Percentiles rank a stretch among this genome's conserved stretches.
Conservation (phyloP, 2,329 filamentous ascomycete species). For the Ophiostoma himal-ulmi region DNA sequence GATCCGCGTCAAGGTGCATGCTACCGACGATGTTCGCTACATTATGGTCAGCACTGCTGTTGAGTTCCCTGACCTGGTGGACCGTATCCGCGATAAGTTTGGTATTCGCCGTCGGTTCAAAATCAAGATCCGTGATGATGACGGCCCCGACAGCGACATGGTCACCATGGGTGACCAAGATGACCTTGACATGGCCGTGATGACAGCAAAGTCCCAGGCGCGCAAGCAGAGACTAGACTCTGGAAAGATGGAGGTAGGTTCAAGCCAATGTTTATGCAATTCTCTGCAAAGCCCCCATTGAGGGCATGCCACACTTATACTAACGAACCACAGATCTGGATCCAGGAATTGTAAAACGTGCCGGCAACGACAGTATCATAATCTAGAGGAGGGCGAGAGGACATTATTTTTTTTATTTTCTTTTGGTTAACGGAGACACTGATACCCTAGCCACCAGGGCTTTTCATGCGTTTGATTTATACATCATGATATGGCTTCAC, state of each 20-base stretch:
- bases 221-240: constrained; percentile 71
- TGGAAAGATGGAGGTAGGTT: constrained; percentile 89
- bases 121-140: constrained; percentile 82
- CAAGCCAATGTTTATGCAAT: background rate
- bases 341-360: constrained; percentile 29
- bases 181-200: constrained; percentile 83
- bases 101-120: constrained; percentile 71
- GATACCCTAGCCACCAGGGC: constrained; percentile 9
- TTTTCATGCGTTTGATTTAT: background rate
- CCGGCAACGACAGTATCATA: constrained; percentile 3
- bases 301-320: constrained; percentile 15
- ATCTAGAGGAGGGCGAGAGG: background rate
- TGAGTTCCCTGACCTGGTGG: constrained; percentile 70
- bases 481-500: background rate
- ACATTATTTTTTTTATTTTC: background rate
- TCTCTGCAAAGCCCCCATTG: background rate
- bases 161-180: constrained; percentile 97
- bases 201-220: constrained; percentile 60
- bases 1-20: constrained; percentile 87
- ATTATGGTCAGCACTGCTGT: constrained; percentile 73
- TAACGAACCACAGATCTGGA: constrained; percentile 33
- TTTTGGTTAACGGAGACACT: constrained; percentile 8
- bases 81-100: constrained; percentile 82
- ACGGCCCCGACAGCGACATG: constrained; percentile 69
- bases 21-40: constrained; percentile 76